phyloP scores from a whole-genome alignment of 257 asterid genomes.

The Lavandula angustifolia region DNA sequence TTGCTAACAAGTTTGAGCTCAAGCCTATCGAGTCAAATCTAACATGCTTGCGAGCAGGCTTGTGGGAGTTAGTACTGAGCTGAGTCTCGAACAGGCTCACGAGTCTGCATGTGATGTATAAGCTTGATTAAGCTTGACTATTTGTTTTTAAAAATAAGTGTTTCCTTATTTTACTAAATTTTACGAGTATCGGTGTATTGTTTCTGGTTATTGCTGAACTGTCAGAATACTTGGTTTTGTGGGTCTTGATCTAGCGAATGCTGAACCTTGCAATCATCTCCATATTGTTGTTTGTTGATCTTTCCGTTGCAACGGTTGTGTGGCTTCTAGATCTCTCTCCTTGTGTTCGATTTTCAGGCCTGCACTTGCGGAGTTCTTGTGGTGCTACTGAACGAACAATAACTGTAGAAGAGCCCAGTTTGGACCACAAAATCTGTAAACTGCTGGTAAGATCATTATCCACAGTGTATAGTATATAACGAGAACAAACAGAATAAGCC shows the following conservation, averaged over 20 bases:
- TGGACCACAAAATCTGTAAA: slow-evolving; percentile 25
- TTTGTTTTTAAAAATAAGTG: too few relatives aligned
- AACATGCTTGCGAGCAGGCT: too few relatives aligned
- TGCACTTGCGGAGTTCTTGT: neutral
- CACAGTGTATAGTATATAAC: slow-evolving; percentile 17
- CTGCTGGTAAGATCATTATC: slow-evolving; percentile 23
- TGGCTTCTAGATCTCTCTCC: slow-evolving; percentile 28
- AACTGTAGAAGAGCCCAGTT: slow-evolving; percentile 24
- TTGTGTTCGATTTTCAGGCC: slow-evolving; percentile 14
- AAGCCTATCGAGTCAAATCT: too few relatives aligned
- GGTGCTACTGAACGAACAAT: slow-evolving; percentile 17
- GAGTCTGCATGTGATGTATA: too few relatives aligned
- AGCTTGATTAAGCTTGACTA: too few relatives aligned
- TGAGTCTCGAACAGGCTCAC: too few relatives aligned
- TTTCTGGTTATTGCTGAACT: slow-evolving; percentile 10
- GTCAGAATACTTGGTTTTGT: slow-evolving; percentile 20
- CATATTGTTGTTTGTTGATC: neutral
- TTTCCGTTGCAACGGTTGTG: neutral
- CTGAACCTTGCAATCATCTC: slow-evolving; percentile 5
- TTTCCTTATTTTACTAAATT: too few relatives aligned
- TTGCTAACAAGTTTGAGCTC: too few relatives aligned
- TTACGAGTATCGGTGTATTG: neutral
- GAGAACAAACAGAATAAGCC: slow-evolving; percentile 27
- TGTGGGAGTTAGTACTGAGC: too few relatives aligned
- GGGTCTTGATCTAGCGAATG: slow-evolving; percentile 1